Base-by-base conservation (phyloP, 1,284 basidiomycete species). In the Anthracocystis panici-leucophaei region DNA sequence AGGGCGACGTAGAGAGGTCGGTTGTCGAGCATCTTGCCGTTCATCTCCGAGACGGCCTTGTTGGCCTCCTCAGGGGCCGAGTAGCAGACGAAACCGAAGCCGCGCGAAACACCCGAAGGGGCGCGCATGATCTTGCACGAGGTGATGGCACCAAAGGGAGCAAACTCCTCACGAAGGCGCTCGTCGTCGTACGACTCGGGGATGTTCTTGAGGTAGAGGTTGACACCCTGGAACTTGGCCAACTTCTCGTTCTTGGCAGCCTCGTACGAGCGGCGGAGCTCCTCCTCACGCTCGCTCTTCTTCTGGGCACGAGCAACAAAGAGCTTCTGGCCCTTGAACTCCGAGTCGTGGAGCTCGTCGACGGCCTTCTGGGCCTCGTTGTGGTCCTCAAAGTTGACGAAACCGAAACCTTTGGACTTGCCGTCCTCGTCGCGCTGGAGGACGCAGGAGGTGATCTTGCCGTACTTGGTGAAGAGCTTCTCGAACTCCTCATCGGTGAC, bases 81-180 rank as follows among this genome's bases (percentile, higher is more conserved):
- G 89, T 95, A 99, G 88, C 97, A 99, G 79, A 99, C 97, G 86
- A 99, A 99, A 81, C 97, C 97, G 85, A 99, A 99, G 82, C 97
- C 97, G 86, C 95, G 94, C 50, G 93, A 94, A 53, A 89, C 90
- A 70, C 90, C 91, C 10, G 81, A 82, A 35, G 88, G 93, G 94
- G 80, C 95, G 80, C 93, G 92, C 97, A 99, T 99, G 87, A 99
- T 93, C 89, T 97, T 98, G 90, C 93, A 96, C 85, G 94, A 96
- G 77, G 96, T 99, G 88, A 99, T 95, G 79, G 93, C 90, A 70
- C 97, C 97, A 86, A 94, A 99, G 29, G 94, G 91, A 87, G 97
- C 95, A 82, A 99, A 99, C 88, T 99, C 83, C 62, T 85, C 83
- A 40, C 83, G 83, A 20, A 85, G 82, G 52, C 82, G 82, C 79